Conservation (phyloP, 768 basidiomycete genomes). For the Baorangia bicolor region DNA sequence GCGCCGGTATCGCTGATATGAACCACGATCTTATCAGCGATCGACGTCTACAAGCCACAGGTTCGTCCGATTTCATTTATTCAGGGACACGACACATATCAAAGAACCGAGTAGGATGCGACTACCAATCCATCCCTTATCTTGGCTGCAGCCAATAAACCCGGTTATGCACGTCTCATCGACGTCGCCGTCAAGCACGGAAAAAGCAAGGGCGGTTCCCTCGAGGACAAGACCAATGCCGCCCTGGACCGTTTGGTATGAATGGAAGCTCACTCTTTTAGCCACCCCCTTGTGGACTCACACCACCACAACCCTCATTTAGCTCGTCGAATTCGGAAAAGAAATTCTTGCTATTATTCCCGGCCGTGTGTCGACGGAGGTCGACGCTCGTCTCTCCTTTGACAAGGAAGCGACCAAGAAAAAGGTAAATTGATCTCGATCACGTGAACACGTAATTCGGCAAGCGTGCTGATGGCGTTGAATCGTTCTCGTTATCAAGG, state of each 20-base stretch:
- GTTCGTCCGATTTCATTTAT: conserved; percentile 36
- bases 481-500: conserved; percentile 38
- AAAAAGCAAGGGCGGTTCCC: conserved; percentile 76
- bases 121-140: conserved; percentile 98
- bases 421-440: conserved; percentile 51
- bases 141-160: conserved; percentile 88
- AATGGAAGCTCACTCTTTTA: conserved; percentile 20
- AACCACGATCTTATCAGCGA: conserved; percentile 52
- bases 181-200: conserved; percentile 70
- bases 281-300: conserved; percentile 9
- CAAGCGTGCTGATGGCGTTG: conserved; percentile 5
- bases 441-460: conserved; percentile 23
- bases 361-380: conserved; percentile 98
- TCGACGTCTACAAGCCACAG: conserved; percentile 96
- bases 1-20: conserved; percentile 29
- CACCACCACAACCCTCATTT: conserved; percentile 18
- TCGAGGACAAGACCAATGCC: conserved; percentile 72
- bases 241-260: conserved; percentile 89
- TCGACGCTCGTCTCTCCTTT: conserved; percentile 96
- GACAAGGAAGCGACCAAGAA: conserved; percentile 90
- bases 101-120: conserved; percentile 64
- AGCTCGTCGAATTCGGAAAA: conserved; percentile 98
- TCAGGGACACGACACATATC: conserved; percentile 5
- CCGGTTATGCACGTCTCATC: conserved; percentile 80
- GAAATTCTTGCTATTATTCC: conserved; percentile 95